phyloP scores from a whole-genome alignment of 192 early-diverging fungal genomes.

The Thamnidium elegans region DNA sequence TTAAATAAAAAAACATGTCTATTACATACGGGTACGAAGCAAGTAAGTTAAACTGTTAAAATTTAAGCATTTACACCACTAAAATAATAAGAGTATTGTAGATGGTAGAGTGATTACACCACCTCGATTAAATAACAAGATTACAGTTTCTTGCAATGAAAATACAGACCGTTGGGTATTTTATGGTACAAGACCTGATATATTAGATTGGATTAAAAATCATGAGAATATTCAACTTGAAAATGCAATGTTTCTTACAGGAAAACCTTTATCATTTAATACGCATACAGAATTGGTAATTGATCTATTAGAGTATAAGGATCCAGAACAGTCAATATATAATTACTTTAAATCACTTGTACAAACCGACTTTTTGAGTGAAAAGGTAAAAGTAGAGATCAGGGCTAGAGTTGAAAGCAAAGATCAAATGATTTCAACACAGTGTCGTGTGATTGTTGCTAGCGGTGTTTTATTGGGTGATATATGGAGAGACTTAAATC shows the following conservation, averaged over 20 bases:
- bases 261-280: conserved; percentile 31
- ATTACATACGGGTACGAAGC: too few relatives aligned
- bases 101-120: conserved; percentile 39
- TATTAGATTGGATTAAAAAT: conserved; percentile 43
- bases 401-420: conserved; percentile 42
- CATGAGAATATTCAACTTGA: conserved; percentile 29
- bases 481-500: conserved; percentile 39
- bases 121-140: conserved; percentile 42
- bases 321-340: conserved; percentile 43
- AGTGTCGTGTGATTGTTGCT: conserved; percentile 42
- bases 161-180: conserved; percentile 47
- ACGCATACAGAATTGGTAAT: conserved; percentile 45
- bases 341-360: conserved; percentile 42
- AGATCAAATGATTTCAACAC: conserved; percentile 36
- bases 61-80: too few relatives aligned
- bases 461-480: conserved; percentile 41
- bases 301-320: conserved; percentile 42
- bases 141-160: conserved; percentile 38
- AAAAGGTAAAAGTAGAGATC: conserved; percentile 41
- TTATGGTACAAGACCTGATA: conserved; percentile 45
- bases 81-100: neutral
- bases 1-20: too few relatives aligned
- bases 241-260: conserved; percentile 35
- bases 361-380: conserved; percentile 35
- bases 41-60: too few relatives aligned